Conservation (phyloP, 2,329 filamentous ascomycete species). For the Colletotrichum shisoi region DNA sequence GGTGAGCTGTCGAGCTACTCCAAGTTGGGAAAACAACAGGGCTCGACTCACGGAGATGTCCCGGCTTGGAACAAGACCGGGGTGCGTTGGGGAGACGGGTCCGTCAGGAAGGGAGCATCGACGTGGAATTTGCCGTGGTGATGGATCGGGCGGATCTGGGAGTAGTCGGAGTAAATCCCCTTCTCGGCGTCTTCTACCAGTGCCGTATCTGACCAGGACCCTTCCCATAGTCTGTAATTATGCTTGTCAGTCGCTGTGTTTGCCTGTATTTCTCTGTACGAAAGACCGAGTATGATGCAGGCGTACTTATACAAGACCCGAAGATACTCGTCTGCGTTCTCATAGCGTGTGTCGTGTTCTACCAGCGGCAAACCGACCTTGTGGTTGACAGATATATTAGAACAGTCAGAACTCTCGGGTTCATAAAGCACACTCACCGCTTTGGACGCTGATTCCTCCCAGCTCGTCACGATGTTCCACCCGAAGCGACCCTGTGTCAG, state of each 20-base stretch:
- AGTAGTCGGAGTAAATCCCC: conserved; percentile 21
- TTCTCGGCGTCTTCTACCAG: conserved; percentile 19
- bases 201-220: conserved; percentile 26
- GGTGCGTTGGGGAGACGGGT: conserved; percentile 65
- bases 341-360: conserved; percentile 68
- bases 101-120: conserved; percentile 27
- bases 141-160: conserved; percentile 21
- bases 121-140: conserved; percentile 29
- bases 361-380: conserved; percentile 61
- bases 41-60: conserved; percentile 52
- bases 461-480: conserved; percentile 71
- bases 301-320: conserved; percentile 66
- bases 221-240: conserved; percentile 27
- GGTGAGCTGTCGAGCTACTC: neutral
- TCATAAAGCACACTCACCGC: conserved; percentile 44
- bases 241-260: neutral
- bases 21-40: too few species aligned
- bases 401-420: fast-evolving
- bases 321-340: conserved; percentile 69
- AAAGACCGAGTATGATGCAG: conserved; percentile 43
- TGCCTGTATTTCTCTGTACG: too few species aligned
- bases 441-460: conserved; percentile 68
- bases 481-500: conserved; percentile 67
- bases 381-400: neutral
- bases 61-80: conserved; percentile 68